phyloP scores from a whole-genome alignment of 1,284 basidiomycete genomes.

The Nidula niveotomentosa region DNA sequence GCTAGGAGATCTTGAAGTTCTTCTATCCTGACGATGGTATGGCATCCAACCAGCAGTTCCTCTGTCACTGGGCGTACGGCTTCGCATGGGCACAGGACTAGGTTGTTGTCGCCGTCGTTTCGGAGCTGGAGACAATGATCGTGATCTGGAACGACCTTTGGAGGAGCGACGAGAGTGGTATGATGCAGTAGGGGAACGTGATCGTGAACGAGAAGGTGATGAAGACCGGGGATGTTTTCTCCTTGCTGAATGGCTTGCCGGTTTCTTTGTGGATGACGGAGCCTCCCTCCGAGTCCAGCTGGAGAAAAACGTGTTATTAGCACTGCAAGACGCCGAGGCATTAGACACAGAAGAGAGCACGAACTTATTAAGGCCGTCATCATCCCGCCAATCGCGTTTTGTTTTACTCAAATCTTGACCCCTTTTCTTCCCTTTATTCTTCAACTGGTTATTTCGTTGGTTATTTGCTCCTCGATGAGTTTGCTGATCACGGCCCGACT shows the following conservation, averaged over 20 bases:
- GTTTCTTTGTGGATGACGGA: slow-evolving; percentile 32
- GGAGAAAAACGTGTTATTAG: slow-evolving; percentile 10
- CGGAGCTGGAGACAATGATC: slow-evolving; percentile 50
- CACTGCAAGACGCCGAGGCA: slow-evolving; percentile 4
- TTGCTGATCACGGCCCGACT: slow-evolving; percentile 37
- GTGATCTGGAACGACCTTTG: slow-evolving; percentile 60
- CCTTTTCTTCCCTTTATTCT: slow-evolving; percentile 33
- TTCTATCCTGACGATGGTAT: slow-evolving; percentile 14
- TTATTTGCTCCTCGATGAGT: slow-evolving; percentile 27
- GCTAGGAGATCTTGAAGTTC: slow-evolving; percentile 35
- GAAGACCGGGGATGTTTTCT: slow-evolving; percentile 49
- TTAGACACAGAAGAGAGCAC: slow-evolving; percentile 8
- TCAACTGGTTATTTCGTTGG: slow-evolving; percentile 33
- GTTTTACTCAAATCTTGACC: slow-evolving; percentile 34
- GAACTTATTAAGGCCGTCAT: slow-evolving; percentile 73
- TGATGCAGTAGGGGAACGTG: slow-evolving; percentile 62
- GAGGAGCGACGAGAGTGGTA: slow-evolving; percentile 65
- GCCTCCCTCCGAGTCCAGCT: slow-evolving; percentile 55
- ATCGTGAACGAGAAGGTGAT: slow-evolving; percentile 52
- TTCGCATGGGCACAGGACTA: slow-evolving; percentile 41
- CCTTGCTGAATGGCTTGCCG: slow-evolving; percentile 22
- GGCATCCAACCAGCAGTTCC: slow-evolving; percentile 22
- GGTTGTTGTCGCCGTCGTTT: slow-evolving; percentile 53
- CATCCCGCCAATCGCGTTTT: slow-evolving; percentile 60
- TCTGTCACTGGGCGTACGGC: slow-evolving; percentile 33